Percentiles rank a stretch among this genome's conserved stretches.
These are phyloP conservation scores for Serendipita sp. DNA, from an alignment of 768 basidiomycete genomes.

Conservation along the genomic window DNA sequence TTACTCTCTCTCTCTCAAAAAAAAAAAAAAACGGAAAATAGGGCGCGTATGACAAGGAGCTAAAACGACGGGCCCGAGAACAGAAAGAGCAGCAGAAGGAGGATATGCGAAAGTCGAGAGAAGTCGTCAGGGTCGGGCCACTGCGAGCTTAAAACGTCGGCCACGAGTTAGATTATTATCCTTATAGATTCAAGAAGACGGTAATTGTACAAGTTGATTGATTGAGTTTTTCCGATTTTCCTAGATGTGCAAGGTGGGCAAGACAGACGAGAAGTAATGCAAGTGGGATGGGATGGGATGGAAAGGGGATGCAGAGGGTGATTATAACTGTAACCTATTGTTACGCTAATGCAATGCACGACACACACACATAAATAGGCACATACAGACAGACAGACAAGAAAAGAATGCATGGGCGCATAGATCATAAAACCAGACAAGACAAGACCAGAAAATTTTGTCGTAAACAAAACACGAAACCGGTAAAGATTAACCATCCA, in stretches of 20 bases:
- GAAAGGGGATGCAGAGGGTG: too few relatives aligned
- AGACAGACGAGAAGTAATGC: too few relatives aligned
- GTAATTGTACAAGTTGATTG: neutral
- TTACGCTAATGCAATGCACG: too few relatives aligned
- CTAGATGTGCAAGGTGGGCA: neutral
- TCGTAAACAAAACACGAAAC: too few relatives aligned
- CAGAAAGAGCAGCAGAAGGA: conserved; percentile 31
- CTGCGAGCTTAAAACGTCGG: conserved; percentile 9
- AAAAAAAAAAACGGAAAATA: conserved; percentile 14
- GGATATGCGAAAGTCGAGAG: conserved; percentile 31
- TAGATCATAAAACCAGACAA: too few relatives aligned
- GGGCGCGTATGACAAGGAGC: conserved; percentile 41
- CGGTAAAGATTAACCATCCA: neutral
- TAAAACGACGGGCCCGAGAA: conserved; percentile 26
- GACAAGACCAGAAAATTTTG: too few relatives aligned
- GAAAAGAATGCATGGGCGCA: too few relatives aligned
- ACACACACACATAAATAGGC: too few relatives aligned
- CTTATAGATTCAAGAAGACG: neutral
- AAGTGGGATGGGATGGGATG: too few relatives aligned
- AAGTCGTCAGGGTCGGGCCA: conserved; percentile 48
- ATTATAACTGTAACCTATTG: too few relatives aligned
- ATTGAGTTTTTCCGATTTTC: neutral
- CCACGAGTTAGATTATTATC: neutral
- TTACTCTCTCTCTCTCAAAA: neutral
- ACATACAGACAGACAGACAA: too few relatives aligned